Evolutionary conservation across 2,329 filamentous ascomycete species (phyloP).

Genomic region (Calonectria pseudoturangicola): DNA sequence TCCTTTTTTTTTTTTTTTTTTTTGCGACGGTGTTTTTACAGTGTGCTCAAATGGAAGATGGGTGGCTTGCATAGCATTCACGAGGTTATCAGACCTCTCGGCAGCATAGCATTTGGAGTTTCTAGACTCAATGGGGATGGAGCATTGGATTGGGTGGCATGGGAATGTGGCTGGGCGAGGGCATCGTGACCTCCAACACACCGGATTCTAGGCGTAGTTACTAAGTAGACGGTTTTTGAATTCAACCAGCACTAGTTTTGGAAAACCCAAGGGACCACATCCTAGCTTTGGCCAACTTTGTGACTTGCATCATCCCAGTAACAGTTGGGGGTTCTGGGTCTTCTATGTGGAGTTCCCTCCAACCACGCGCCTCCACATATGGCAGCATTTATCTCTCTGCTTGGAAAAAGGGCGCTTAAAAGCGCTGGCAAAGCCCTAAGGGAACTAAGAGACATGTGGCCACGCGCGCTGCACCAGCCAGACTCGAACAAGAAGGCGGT

Average conservation of each 20-base stretch:
- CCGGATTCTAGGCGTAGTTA: slow-evolving; percentile 40
- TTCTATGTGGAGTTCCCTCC: slow-evolving; percentile 27
- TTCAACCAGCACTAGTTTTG: slow-evolving; percentile 26
- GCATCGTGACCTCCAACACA: slow-evolving; percentile 40
- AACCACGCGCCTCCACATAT: slow-evolving; percentile 35
- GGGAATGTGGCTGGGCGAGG: slow-evolving; percentile 38
- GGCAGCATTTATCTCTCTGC: background rate
- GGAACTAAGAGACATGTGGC: slow-evolving; percentile 18
- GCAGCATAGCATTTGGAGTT: slow-evolving; percentile 47
- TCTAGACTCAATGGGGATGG: slow-evolving; percentile 45
- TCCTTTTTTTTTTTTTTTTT: slow-evolving; percentile 30
- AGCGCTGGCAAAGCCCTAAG: slow-evolving; percentile 30
- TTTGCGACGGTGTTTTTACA: slow-evolving; percentile 23
- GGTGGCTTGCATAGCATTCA: slow-evolving; percentile 42
- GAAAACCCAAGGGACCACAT: slow-evolving; percentile 3
- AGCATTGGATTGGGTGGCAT: slow-evolving; percentile 40
- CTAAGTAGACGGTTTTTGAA: slow-evolving; percentile 40
- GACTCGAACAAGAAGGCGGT: background rate
- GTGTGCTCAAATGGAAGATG: slow-evolving; percentile 20
- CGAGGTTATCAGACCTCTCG: slow-evolving; percentile 51
- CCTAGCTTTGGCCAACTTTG: slow-evolving; percentile 15
- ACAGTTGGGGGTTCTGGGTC: slow-evolving; percentile 4
- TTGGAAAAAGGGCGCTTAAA: slow-evolving; percentile 24
- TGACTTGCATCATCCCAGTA: slow-evolving; percentile 35
- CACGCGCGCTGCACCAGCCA: background rate